Evolutionary conservation across 2,329 filamentous ascomycete genomes (phyloP), one percentile per base, ranked within the genome.

Genomic region (Aspergillus jensenii): DNA sequence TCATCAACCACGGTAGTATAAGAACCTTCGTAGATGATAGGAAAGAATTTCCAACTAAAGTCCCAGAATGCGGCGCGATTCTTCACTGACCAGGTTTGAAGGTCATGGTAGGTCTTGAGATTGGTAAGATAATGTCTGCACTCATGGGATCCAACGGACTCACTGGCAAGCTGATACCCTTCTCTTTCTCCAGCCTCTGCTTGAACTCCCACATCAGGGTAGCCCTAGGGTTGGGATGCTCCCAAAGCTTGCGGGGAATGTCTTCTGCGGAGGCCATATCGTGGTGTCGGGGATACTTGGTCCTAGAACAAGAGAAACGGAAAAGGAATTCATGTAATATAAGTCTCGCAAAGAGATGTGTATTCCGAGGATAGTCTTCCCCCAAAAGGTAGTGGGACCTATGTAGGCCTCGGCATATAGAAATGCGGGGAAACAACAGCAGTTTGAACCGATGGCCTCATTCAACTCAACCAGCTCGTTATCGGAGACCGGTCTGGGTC

Each of bases 131-230:
- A 35, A 8, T 45, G 12, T 7, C 27, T 12, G 11, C 17, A 3
- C 15, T 25, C 25, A 31, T 14, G 45, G 31, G 6, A 46, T 9
- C 15, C 19, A 14, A 39, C 27, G 27, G 8, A 45, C 56, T 33
- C 72, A 87, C 88, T 74, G 85, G 77, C 60, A 93, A 77, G 15
- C 80, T 73, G 4, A 87, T 71, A 4, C 78, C 77, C 56, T 84
- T 76, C 49, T 82, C 83, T 31, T 74, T 70, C 71, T 93, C 91
- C 25, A 87, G 74, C 9, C 79, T 74, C 65, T 88, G 82, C 80
- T 90, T 87, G 68, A 91, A 89, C 49, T 77, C 73, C 75, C 84
- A 88, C 81, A 91, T 89, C 33, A 80, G 74, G 1, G 88, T 90
- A 60, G 77, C 80, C 66, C 84, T 69, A 15, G 86, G 86, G 62